Base-by-base conservation (phyloP, 108 stramenopile species). In the Fistulifera solaris region DNA sequence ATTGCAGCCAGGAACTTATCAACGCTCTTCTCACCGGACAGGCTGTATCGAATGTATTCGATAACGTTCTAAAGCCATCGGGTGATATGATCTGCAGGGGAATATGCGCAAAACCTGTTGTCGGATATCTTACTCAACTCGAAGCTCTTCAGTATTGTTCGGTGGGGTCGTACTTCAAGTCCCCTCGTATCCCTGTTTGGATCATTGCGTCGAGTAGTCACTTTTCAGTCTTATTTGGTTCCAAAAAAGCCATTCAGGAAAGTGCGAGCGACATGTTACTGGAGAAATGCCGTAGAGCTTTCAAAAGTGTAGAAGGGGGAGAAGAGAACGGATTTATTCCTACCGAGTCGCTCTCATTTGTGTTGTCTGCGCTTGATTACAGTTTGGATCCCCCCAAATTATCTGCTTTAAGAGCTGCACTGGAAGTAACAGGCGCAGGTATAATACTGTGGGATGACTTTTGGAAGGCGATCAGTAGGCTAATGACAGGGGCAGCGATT, bases 1-100 rank as follows among this genome's bases (percentile, higher is more conserved):
- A 95, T 56, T 88, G 83, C 35, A 75, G 77, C 38, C 90, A 92
- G 64, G 94, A 95, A 62, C 63, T 95, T 24, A 81, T 95, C 59
- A 93, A 93, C 62, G 61, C 93, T 22, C 50, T 85, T 8, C 65
- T 93, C 1, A 80, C 79, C 14, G 90, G 94, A 23, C 77, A 76
- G 46, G 88, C 87, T 27, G 82, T 85, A 0, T 78, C 76, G 38
- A 87, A 93, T 54, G 85, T 89, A 10, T 89, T 89, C 66, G 94
- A 95, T 63, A 81, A 92, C 42, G 65, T 66, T 41, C 68, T 72
- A 28, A 35, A 76, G 40, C 69, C 66, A 15, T 75, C 70, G 2
- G 85, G 71, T 19, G 81, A 72, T 51, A 63, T 88, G n/a, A 63
- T 67, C 17, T 83, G 89, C 61, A 75, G 73, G 38, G 94, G 94